Conservation (phyloP, 2,329 filamentous ascomycete species). For the Anisogramma anomala region DNA sequence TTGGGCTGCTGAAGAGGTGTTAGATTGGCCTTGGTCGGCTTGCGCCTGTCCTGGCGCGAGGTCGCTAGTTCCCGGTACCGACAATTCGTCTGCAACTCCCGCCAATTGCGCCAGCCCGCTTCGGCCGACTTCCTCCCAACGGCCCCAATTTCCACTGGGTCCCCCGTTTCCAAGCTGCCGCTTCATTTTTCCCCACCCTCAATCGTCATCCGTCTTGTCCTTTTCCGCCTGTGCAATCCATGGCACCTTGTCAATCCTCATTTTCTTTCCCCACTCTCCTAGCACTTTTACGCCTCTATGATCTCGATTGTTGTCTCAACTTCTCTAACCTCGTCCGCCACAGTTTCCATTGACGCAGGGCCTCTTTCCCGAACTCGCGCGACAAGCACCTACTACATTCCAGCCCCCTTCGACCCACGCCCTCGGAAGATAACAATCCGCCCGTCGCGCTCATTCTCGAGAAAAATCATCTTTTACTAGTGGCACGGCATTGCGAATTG, state of each 20-base stretch:
- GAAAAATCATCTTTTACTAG: not conserved
- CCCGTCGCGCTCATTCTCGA: slow-evolving; percentile 3
- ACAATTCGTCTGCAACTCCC: slow-evolving; percentile 8
- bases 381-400: slow-evolving; percentile 9
- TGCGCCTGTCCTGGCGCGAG: slow-evolving; percentile 7
- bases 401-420: slow-evolving; percentile 1
- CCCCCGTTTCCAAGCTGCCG: slow-evolving; percentile 6
- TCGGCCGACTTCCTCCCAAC: slow-evolving; percentile 6
- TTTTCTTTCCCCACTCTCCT: slow-evolving; percentile 3
- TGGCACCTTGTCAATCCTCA: slow-evolving; percentile 12
- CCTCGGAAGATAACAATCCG: slow-evolving; percentile 4
- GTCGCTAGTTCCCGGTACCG: slow-evolving; percentile 7
- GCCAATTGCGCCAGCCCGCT: not conserved
- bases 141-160: slow-evolving; percentile 6
- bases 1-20: not conserved
- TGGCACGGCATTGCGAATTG: not conserved
- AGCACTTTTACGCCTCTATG: not conserved
- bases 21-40: not conserved
- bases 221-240: slow-evolving; percentile 1
- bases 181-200: slow-evolving; percentile 9
- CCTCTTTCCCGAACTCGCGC: slow-evolving; percentile 2
- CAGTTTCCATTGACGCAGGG: slow-evolving; percentile 11
- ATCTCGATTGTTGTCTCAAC: not conserved
- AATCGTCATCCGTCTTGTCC: slow-evolving; percentile 5
- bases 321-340: slow-evolving; percentile 8